Conservation (phyloP, 2,329 filamentous ascomycete genomes). For the Daldinia sp. region DNA sequence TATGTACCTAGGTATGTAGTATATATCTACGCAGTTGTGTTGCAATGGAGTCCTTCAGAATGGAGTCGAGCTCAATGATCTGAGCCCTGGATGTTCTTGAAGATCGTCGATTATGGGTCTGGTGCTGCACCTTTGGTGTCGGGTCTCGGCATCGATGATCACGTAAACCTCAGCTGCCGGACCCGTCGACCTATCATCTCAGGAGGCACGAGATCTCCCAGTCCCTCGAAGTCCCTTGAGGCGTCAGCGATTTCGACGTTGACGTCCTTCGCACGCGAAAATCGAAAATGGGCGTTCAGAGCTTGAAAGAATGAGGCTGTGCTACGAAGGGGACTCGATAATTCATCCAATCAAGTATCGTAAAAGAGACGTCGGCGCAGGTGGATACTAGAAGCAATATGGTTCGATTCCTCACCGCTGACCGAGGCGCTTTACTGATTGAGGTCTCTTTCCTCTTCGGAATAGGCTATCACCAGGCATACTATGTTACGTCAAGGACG, state of each 20-base stretch:
- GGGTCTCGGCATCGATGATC: slow-evolving; percentile 30
- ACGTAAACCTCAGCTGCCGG: slow-evolving; percentile 29
- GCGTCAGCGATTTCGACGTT: slow-evolving; percentile 4
- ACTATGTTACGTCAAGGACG: slow-evolving; percentile 33
- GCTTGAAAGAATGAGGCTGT: slow-evolving; percentile 30
- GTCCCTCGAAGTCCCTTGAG: background rate
- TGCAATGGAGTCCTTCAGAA: background rate
- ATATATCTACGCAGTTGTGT: background rate
- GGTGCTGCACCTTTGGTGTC: slow-evolving; percentile 18
- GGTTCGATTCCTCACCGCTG: slow-evolving; percentile 39
- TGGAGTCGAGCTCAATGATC: slow-evolving; percentile 25
- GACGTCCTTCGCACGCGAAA: slow-evolving; percentile 1
- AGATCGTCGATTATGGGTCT: slow-evolving; percentile 30
- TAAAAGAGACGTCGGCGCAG: slow-evolving; percentile 25
- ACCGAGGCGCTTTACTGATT: slow-evolving; percentile 34
- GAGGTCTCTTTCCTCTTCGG: slow-evolving; percentile 30
- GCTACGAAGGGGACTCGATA: slow-evolving; percentile 16
- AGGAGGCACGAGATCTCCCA: slow-evolving; percentile 4
- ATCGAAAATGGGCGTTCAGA: slow-evolving; percentile 14
- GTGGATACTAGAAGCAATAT: slow-evolving; percentile 28
- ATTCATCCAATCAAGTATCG: slow-evolving; percentile 31
- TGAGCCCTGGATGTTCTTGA: slow-evolving; percentile 30
- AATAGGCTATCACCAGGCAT: slow-evolving; percentile 36
- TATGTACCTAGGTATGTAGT: background rate
- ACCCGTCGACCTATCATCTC: slow-evolving; percentile 20